Base-by-base conservation (phyloP, 139 green algal species). In the Chlorella sp. region DNA sequence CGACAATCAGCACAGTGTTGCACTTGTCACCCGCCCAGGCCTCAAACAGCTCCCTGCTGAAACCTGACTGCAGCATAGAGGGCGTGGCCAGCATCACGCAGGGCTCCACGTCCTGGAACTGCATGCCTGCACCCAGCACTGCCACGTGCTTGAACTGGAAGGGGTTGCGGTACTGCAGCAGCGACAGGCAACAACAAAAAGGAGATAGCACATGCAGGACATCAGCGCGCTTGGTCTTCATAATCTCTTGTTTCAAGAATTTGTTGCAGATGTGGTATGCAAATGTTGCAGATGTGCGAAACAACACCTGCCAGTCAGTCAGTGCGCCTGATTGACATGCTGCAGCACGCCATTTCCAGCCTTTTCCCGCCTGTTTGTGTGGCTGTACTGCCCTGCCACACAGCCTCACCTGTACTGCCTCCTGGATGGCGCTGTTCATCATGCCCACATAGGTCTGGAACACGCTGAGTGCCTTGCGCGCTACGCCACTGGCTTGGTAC, bases 391-490 rank as follows among this genome's bases (percentile, higher is more conserved):
- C n/a, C n/a, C n/a, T n/a, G n/a, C n/a, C n/a, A n/a, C n/a, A n/a
- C n/a, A n/a, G n/a, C n/a, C n/a, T 30, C 35, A 91, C 85, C 35
- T 93, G 80, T 69, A 95, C 97, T 30, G 91, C 83, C 34, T 69
- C 73, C 70, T 90, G 83, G 73, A 99, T 98, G 79, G 92, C 88
- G 10, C 94, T 89, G 78, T 99, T 99, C 90, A 99, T 74, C 82
- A 93, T 91, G 67, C 94, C 96, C 34, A 98, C 95, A 81, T 99
- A 99, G 17, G 95, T 96, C 77, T 95, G 85, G 78, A 92, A 97
- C 60, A 97, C 88, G 22, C 51, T 84, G 51, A 96, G 83, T 4
- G 89, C 89, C 42, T 89, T 87, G 10, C 82, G 79, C 23, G 91
- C 91, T 42, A 95, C 81, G 5, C 83, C 85, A 71, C 75, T 87